Evolutionary conservation across 805 yeast species (phyloP).

Genomic region (Priceomyces fermenticarens): DNA sequence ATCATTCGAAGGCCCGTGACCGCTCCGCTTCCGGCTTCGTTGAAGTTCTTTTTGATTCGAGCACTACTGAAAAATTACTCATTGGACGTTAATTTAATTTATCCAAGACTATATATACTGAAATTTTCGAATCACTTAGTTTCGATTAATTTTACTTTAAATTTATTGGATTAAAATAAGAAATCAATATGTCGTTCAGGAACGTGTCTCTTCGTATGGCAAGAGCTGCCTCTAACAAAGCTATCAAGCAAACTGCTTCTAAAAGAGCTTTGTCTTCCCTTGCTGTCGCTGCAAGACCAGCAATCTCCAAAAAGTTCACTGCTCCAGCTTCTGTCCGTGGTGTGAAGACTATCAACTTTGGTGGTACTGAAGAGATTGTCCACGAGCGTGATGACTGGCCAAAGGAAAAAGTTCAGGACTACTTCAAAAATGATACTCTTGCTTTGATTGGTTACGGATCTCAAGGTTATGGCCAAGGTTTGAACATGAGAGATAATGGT

Average conservation of each 20-base stretch:
- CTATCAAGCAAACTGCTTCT: conserved; percentile 44
- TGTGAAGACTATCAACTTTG: conserved; percentile 93
- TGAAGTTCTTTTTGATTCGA: background rate
- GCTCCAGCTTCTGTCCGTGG: conserved; percentile 72
- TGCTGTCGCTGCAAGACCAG: conserved; percentile 46
- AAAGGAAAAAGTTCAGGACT: conserved; percentile 88
- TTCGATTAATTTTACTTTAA: background rate
- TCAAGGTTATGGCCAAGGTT: conserved; percentile 99
- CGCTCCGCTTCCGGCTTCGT: conserved; percentile 8
- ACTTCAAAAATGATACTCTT: conserved; percentile 96
- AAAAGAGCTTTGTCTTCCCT: conserved; percentile 66
- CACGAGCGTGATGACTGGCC: conserved; percentile 99
- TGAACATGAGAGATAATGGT: conserved; percentile 99
- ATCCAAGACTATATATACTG: no score
- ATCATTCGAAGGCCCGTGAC: conserved; percentile 3
- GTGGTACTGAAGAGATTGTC: conserved; percentile 91
- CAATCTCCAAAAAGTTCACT: conserved; percentile 35
- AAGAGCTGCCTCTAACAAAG: conserved; percentile 44
- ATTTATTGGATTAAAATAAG: background rate
- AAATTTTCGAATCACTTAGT: background rate
- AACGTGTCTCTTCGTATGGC: conserved; percentile 43
- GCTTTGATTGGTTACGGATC: conserved; percentile 99
- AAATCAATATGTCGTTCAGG: conserved; percentile 39
- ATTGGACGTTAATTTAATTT: background rate
- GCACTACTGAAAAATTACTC: conserved; percentile 9